Evolutionary conservation across 768 basidiomycete species (phyloP), one percentile per base, ranked within the genome.

Genomic region (Cubamyces lactineus): DNA sequence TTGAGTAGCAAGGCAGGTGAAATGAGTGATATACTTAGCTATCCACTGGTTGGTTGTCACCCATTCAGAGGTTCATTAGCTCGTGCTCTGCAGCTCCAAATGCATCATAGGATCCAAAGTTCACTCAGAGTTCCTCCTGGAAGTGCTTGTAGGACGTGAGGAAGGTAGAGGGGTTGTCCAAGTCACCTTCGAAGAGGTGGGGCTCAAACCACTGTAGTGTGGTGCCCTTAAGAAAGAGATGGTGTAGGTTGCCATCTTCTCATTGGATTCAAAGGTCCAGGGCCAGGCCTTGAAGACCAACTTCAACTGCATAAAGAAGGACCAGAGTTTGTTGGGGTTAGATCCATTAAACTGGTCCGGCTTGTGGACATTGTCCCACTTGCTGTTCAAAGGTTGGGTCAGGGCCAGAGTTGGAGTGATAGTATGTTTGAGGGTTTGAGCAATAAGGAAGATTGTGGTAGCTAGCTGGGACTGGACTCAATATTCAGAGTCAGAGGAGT

Each of bases 291-390:
- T 59, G 57, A 59, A 59, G 24, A 59, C 57, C 17, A 59, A 24
- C 34, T 57, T 46, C 34, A 57, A 38, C 46, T 57, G 56, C 5
- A 47, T 47, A 16, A 65, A 43, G 40, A 65, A 65, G 0, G 19
- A 23, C 12, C 54, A 38, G 59, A 56, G 64, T 52, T 65, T 65
- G 28, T 46, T 45, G 6, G 64, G 53, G 21, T 61, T 41, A 9
- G 64, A 61, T 12, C 59, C 53, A 41, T 65, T 54, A 7, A 65
- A 65, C 12, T 42, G 57, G 38, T 65, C 59, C 16, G 39, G 64
- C n/a, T 65, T 59, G 0, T 53, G 28, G 59, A 61, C 59, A 15
- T 65, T 65, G 59, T 57, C 2, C 7, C 56, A 34, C 42, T 57
- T 34, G 6, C 40, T 24, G 7, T 21, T 21, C 28, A 28, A 28